Percentiles rank a stretch among this genome's conserved stretches.
These are phyloP conservation scores for Lipomyces chichibuensis DNA, from an alignment of 805 yeast species.

Conservation along the genomic window DNA sequence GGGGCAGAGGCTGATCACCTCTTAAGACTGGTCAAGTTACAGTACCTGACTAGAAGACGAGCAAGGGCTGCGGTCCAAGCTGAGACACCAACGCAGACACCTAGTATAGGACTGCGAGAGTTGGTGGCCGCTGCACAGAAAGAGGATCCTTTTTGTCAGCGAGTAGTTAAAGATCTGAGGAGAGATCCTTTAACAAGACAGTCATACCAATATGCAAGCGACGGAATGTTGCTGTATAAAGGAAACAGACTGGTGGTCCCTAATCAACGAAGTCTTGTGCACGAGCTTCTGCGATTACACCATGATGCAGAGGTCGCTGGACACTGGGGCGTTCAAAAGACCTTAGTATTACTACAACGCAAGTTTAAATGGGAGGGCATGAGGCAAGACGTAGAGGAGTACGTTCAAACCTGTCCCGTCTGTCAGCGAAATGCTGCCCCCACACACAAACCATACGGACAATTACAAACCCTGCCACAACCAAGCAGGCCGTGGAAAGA, in stretches of 20 bases:
- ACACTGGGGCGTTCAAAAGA: background rate
- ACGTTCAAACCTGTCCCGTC: background rate
- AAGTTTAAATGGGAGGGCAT: background rate
- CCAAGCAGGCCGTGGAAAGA: background rate
- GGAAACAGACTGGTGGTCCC: background rate
- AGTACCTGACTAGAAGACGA: constrained; percentile 1
- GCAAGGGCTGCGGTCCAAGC: constrained; percentile 5
- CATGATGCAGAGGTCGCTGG: constrained; percentile 2
- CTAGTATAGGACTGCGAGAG: background rate
- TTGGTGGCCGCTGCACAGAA: constrained; percentile 6
- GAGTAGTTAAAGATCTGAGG: background rate
- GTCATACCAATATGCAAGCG: background rate
- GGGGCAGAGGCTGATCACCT: background rate
- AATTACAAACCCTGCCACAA: background rate
- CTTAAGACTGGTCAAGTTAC: background rate
- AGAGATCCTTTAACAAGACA: background rate
- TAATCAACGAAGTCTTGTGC: constrained; percentile 1
- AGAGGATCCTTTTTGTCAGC: constrained; percentile 1
- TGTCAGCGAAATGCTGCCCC: constrained; percentile 1
- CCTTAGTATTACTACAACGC: background rate
- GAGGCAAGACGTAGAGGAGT: background rate
- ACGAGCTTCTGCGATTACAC: constrained; percentile 6
- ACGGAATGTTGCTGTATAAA: background rate
- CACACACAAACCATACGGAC: background rate
- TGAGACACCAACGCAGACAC: background rate